Conservation (phyloP, 352 stramenopile species). For the Globisporangium recalcitrans region DNA sequence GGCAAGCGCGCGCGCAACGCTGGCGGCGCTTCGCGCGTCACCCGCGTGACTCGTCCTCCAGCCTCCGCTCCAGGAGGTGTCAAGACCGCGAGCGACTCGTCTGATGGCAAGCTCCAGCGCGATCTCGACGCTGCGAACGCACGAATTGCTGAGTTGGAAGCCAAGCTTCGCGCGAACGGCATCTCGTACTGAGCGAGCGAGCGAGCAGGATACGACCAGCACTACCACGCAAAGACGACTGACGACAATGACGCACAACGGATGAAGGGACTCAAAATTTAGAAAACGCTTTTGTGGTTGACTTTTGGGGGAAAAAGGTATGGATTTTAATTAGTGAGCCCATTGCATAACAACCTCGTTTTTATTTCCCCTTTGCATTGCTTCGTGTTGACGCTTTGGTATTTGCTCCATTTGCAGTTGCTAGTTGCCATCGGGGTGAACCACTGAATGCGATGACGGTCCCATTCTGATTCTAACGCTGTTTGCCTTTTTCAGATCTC, state of each 20-base stretch:
- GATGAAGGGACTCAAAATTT: slow-evolving; percentile 15
- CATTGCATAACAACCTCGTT: slow-evolving; percentile 18
- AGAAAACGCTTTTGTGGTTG: slow-evolving; percentile 19
- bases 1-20: slow-evolving; percentile 61
- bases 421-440: no score
- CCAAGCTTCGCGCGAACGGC: slow-evolving; percentile 40
- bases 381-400: not conserved
- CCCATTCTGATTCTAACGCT: not conserved
- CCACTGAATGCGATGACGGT: no score
- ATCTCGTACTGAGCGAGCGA: slow-evolving; percentile 66
- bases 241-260: not conserved
- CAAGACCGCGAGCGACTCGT: slow-evolving; percentile 25
- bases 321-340: slow-evolving; percentile 20
- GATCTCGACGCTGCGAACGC: slow-evolving; percentile 76
- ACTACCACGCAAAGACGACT: not conserved
- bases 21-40: slow-evolving; percentile 30
- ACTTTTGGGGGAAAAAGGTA: slow-evolving; percentile 16
- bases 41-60: slow-evolving; percentile 33
- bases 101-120: slow-evolving; percentile 63
- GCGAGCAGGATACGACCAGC: not conserved
- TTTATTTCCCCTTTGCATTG: slow-evolving; percentile 1
- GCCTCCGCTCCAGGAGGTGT: slow-evolving; percentile 12
- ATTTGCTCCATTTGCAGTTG: no score
- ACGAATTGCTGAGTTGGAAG: slow-evolving; percentile 81
- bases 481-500: slow-evolving; percentile 1